Evolutionary conservation across 148 eudicot genomes (phyloP), one percentile per base, ranked within the genome.

Genomic region (Bassia scoparia): DNA sequence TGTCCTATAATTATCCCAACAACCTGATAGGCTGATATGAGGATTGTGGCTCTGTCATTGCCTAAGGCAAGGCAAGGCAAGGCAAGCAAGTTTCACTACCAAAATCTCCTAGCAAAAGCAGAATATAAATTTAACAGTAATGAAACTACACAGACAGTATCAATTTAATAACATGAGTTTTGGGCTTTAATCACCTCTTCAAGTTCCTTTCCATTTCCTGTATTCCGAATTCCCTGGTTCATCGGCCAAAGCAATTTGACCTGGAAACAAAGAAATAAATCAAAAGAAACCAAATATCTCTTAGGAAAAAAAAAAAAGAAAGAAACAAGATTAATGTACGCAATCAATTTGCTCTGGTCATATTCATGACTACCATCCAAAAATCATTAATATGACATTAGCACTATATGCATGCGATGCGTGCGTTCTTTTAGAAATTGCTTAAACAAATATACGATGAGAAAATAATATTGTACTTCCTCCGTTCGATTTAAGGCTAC

Each of bases 201-300:
- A 79, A 96, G 96, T 84, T 96, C 99, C 81, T 86, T 92, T 86
- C 90, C 97, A 92, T 92, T 75, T 96, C 99, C 55, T 74, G 83
- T 84, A 92, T 72, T 96, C 99, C 68, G 91, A 77, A 76, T 96
- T 96, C 48, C 84, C 89, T 52, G 96, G 99, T 37, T 92, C 97
- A 75, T 89, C 92, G 62, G 80, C 84, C 84, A 96, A 83, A 96
- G 87, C 78, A 81, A 78, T 72, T 87, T 86, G 37, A 96, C 89
- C 99, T 96, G 84, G 78, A 58, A 17, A 34, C 12, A 49, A 35
- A 54, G 44, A 55, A 48, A 66, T 27, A 6, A 66, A 56, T 50
- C 30, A 59, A 30, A 27, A 52, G 23, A 61, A 52, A 61, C 46
- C 50, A 23, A 1, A 65, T 61, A 26, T 9, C n/a, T 7, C 15